phyloP scores from a whole-genome alignment of 2,329 filamentous ascomycete species.

The Hymenoscyphus linearis region DNA sequence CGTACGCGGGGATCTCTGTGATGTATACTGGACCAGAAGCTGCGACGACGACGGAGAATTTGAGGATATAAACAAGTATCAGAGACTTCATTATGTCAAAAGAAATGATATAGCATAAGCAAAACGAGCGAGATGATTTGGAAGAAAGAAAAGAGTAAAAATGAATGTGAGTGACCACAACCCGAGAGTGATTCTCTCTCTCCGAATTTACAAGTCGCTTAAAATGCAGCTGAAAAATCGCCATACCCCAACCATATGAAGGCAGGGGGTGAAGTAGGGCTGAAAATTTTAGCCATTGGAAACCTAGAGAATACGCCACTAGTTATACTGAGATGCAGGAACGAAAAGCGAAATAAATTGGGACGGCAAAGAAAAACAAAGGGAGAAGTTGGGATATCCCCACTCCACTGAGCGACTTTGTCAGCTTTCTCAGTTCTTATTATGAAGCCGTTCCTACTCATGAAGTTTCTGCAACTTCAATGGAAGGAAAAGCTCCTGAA shows the following conservation, averaged over 20 bases:
- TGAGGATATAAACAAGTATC: conserved; percentile 1
- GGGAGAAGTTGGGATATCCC: too few relatives aligned
- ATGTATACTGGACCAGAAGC: conserved; percentile 10
- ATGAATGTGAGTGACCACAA: not conserved
- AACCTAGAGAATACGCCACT: not conserved
- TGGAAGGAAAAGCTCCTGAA: not conserved
- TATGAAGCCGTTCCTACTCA: not conserved
- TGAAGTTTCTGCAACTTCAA: not conserved
- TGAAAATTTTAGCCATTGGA: not conserved
- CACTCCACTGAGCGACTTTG: not conserved
- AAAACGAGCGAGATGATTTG: not conserved
- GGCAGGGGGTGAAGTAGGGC: not conserved
- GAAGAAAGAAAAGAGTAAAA: not conserved
- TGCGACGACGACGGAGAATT: not conserved
- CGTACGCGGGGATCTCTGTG: conserved; percentile 17
- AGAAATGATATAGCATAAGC: not conserved
- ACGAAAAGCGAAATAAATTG: not conserved
- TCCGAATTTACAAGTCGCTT: not conserved
- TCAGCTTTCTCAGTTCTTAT: not conserved
- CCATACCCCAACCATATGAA: not conserved
- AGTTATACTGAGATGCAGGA: not conserved
- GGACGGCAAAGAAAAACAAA: not conserved
- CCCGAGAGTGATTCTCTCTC: not conserved
- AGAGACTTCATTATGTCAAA: conserved; percentile 6
- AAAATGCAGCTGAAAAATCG: not conserved